Base-by-base conservation (phyloP, 495 filamentous ascomycete species). In the Penicillium paxilli region DNA sequence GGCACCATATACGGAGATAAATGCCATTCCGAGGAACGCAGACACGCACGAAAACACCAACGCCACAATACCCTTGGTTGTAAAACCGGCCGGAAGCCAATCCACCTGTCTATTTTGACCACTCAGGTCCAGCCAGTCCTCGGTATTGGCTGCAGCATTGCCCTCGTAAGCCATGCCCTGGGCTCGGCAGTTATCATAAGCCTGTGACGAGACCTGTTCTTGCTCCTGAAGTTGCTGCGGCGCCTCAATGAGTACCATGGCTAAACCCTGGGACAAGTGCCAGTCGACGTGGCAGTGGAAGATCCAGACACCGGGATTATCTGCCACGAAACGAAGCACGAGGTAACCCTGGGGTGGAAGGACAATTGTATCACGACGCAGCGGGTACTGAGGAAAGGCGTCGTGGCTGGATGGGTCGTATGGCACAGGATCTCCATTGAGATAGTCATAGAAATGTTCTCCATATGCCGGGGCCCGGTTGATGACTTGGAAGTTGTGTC, bases 401-500 rank as follows among this genome's bases (percentile, higher is more conserved):
- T 68, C 48, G 23, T 71, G 62, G 49, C 74, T 68, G 52, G 69
- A 59, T 55, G 78, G 22, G 45, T 76, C 56, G 60, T 72, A 77
- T 57, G 60, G 44, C 6, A 71, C 66, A 14, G 73, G 70, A 37
- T 80, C 76, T 8, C 54, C 51, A 10, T 65, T 60, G 6, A 44
- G 58, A 49, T 63, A 64, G 26, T 65, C 59, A 53, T 59, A 68
- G 51, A 72, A 72, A 16, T 78, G 72, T 0, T 64, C 58, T 1
- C 84, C 70, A 24, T 69, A 72, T 19, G 60, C 32, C 2, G 72
- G 69, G 35, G 40, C 56, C 1, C 87, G 82, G 22, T 74, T 69
- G 25, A 90, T 64, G 9, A 90, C 71, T 60, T 94, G 90, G 74
- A 92, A 93, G 54, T 84, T 80, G 73, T 94, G 91, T 2, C 90